phyloP scores from a whole-genome alignment of 306 rosid species.

The Medicago truncatula region MtrunA17r5.0-ANR NC_053042.1:42368501-42369000 shows the following conservation, averaged over 20 bases:
- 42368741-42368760: slow-evolving; percentile 5
- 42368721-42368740: too few species aligned
- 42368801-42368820: slow-evolving; percentile 48
- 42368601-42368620: neutral
- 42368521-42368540: neutral
- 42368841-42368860: slow-evolving; percentile 46
- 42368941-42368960: slow-evolving; percentile 75
- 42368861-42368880: slow-evolving; percentile 63
- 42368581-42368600: neutral
- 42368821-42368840: slow-evolving; percentile 42
- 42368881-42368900: slow-evolving; percentile 78
- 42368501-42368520: neutral
- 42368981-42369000: slow-evolving; percentile 68
- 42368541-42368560: too few species aligned
- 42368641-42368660: neutral
- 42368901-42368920: slow-evolving; percentile 68
- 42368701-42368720: neutral
- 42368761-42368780: slow-evolving; percentile 34
- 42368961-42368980: slow-evolving; percentile 75
- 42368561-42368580: neutral
- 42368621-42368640: too few species aligned
- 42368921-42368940: slow-evolving; percentile 70
- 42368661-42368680: neutral
- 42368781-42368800: neutral
- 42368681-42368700: neutral